A percentile compares a stretch with the other conserved stretches of the same genome.
Evolutionary conservation across 345 rosid species (phyloP).

Genomic region (Conringia planisiliqua): DNA sequence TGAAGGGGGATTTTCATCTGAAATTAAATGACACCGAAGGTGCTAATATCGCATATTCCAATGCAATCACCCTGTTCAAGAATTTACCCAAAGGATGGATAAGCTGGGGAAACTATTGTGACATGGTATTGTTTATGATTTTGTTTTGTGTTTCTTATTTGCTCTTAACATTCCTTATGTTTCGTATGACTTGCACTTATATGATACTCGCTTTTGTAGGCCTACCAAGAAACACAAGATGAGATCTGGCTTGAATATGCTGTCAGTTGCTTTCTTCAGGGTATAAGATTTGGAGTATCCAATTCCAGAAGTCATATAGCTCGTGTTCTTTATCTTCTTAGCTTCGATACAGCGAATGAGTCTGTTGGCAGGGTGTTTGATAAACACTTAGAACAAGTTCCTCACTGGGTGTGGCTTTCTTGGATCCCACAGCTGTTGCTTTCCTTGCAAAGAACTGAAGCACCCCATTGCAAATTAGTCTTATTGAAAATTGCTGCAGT

Average conservation of each 20-base stretch:
- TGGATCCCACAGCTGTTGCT: constrained; percentile 97
- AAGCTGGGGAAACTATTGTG: constrained; percentile 99
- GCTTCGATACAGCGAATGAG: constrained; percentile 91
- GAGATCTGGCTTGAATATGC: constrained; percentile 98
- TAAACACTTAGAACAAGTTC: constrained; percentile 89
- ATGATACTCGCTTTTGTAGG: constrained; percentile 46
- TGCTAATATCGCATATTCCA: constrained; percentile 83
- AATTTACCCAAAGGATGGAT: constrained; percentile 98
- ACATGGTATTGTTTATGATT: constrained; percentile 56
- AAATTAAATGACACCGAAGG: constrained; percentile 75
- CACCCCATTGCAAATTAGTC: constrained; percentile 96
- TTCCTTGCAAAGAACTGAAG: constrained; percentile 97
- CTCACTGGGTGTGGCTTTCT: constrained; percentile 98
- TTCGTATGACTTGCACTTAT: constrained; percentile 7
- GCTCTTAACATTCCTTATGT: not conserved
- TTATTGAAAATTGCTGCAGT: constrained; percentile 84
- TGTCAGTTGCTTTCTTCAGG: constrained; percentile 98
- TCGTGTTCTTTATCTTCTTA: constrained; percentile 91
- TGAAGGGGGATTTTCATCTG: constrained; percentile 83
- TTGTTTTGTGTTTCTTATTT: constrained; percentile 1
- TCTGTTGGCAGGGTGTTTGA: constrained; percentile 94
- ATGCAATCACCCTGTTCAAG: constrained; percentile 80
- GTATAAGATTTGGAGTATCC: constrained; percentile 90
- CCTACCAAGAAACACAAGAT: constrained; percentile 75
- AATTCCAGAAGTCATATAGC: constrained; percentile 96